Evolutionary conservation across 768 basidiomycete genomes (phyloP).

Genomic region (Suillus cothurnatus): DNA sequence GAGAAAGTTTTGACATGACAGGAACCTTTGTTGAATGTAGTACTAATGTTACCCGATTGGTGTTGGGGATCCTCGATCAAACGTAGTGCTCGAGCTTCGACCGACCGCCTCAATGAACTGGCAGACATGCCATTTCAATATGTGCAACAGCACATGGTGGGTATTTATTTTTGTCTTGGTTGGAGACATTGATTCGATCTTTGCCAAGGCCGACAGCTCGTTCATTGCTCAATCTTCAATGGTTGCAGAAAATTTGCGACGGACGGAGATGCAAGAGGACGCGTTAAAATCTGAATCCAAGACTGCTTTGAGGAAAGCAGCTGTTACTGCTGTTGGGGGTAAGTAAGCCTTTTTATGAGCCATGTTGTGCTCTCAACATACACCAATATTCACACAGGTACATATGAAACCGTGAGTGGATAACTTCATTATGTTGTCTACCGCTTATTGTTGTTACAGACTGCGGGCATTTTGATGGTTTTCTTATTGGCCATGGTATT

Average conservation of each 20-base stretch:
- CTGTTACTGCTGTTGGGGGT: conserved; percentile 18
- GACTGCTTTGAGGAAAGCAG: conserved; percentile 13
- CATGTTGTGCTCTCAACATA: background rate
- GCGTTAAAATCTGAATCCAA: conserved; percentile 7
- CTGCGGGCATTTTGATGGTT: conserved; percentile 10
- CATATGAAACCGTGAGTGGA: conserved; percentile 21
- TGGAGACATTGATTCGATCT: no score
- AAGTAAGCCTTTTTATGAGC: background rate
- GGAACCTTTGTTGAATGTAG: no score
- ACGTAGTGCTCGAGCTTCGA: no score
- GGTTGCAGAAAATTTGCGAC: conserved; percentile 16
- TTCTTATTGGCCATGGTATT: conserved; percentile 23
- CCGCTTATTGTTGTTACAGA: conserved; percentile 5
- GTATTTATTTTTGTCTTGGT: no score
- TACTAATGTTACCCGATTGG: no score
- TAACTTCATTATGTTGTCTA: background rate
- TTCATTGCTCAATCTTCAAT: background rate
- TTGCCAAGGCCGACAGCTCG: no score
- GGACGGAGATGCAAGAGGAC: conserved; percentile 17
- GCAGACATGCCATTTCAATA: no score
- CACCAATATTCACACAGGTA: conserved; percentile 12
- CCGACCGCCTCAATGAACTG: no score
- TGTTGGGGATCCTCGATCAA: no score
- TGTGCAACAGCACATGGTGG: no score
- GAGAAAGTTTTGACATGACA: no score